Evolutionary conservation across 2,329 filamentous ascomycete genomes (phyloP), one percentile per base, ranked within the genome.

Genomic region (Pseudopithomyces maydicus): DNA sequence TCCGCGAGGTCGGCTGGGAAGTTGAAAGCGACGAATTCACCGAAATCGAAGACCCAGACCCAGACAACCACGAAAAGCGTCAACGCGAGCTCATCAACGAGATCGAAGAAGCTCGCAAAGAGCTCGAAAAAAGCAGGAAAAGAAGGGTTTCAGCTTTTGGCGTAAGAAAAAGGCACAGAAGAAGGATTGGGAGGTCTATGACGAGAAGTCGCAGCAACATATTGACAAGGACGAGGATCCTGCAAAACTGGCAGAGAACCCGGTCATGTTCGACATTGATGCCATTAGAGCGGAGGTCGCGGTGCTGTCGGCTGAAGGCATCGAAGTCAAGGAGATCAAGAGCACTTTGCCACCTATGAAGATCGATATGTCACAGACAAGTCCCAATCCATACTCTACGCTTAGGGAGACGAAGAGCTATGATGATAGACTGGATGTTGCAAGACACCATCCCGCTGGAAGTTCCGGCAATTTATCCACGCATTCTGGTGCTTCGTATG

Each of bases 41-140:
- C 1, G 95, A 99, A 77, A 98, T 99, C 58, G 95, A 98, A 73
- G 95, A 99, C 65, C 92, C 95, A 0, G 95, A 99, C 69, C 95
- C 95, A 0, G 95, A 98, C 0, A 94, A 96, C 65, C 94, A 98
- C 77, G 84, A 86, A 49, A 84, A 92, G 72, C 84, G 93, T 46
- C 95, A 99, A 76, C 85, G 92, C 54, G 94, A 98, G 76, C 85
- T 99, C 41, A 97, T 99, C 73, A 92, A 90, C 67, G 95, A 99
- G 77, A 97, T 99, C 51, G 94, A 98, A 73, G 93, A 96, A 76
- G 95, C 95, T 6, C 86, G 95, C 36, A 92, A 89, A 71, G 88
- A 95, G 68, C 83, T 96, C 3, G 92, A 97, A 69, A 88, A 71
- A 90, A 95, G 67, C 88, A 88, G 17, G 87, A 90, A 68, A 87